These are phyloP conservation scores for Kalanchoe fedtschenkoi DNA, from an alignment of 164 flowering plant species.

Conservation along the genomic window DNA sequence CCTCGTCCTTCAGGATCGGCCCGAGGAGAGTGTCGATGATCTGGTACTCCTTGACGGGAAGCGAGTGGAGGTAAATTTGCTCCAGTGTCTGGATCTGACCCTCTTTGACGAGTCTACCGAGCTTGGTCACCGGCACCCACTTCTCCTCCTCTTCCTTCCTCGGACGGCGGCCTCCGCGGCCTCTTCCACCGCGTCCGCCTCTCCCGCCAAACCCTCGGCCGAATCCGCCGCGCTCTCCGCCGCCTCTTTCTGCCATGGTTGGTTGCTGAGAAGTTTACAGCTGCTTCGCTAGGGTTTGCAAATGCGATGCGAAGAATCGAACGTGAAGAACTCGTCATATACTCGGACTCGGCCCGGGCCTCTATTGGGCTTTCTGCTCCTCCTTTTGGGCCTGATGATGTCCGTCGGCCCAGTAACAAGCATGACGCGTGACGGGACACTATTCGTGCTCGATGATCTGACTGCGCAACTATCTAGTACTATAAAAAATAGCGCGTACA, in stretches of 20 bases:
- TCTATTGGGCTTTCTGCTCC: too few relatives aligned
- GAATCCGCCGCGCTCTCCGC: slow-evolving; percentile 36
- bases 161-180: slow-evolving; percentile 38
- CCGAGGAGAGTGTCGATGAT: slow-evolving; percentile 47
- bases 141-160: slow-evolving; percentile 51
- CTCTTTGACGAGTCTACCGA: slow-evolving; percentile 54
- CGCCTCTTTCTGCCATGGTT: slow-evolving; percentile 57
- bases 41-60: slow-evolving; percentile 64
- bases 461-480: too few relatives aligned
- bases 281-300: too few relatives aligned
- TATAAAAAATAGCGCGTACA: too few relatives aligned
- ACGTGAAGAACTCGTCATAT: too few relatives aligned
- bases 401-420: too few relatives aligned
- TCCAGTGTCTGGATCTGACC: slow-evolving; percentile 43
- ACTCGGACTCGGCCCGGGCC: too few relatives aligned
- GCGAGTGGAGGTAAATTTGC: slow-evolving; percentile 69
- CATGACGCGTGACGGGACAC: too few relatives aligned
- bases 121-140: slow-evolving; percentile 77
- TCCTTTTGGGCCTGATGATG: too few relatives aligned
- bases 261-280: too few relatives aligned
- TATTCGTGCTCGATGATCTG: too few relatives aligned
- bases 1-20: slow-evolving; percentile 60
- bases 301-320: too few relatives aligned
- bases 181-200: slow-evolving; percentile 23
- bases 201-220: slow-evolving; percentile 39